phyloP scores from a whole-genome alignment of 2,329 filamentous ascomycete genomes.

The Scedosporium apiospermum region DNA sequence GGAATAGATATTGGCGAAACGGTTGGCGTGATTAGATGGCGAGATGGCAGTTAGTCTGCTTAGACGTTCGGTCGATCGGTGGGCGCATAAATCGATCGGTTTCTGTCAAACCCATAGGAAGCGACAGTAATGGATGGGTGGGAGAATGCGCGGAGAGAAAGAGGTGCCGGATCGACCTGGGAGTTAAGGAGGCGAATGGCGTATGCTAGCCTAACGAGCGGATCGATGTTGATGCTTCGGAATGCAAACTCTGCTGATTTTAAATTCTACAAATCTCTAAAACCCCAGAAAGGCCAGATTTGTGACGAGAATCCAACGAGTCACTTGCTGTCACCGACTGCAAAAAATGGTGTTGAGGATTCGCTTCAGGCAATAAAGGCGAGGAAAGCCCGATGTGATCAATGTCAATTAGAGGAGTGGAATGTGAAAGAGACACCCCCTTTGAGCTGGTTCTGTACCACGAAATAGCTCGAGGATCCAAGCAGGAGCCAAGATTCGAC shows the following conservation, averaged over 20 bases:
- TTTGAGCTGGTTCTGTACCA: not conserved
- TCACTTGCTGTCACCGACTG: no score
- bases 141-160: not conserved
- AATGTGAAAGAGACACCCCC: not conserved
- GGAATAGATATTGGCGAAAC: not conserved
- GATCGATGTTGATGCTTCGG: not conserved
- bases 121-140: not conserved
- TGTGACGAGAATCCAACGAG: no score
- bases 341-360: no score
- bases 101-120: conserved; percentile 8
- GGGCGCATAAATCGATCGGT: conserved; percentile 9
- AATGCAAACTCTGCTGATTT: no score
- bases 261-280: not conserved
- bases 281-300: not conserved
- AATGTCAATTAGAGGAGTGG: no score
- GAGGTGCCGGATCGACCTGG: not conserved
- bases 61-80: conserved; percentile 3
- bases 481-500: not conserved
- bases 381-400: no score
- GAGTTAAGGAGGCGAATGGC: not conserved
- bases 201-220: not conserved
- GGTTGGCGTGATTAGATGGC: not conserved
- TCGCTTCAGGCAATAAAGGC: no score
- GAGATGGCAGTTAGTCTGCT: conserved; percentile 2
- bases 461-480: not conserved